Base-by-base conservation (phyloP, 2,329 filamentous ascomycete species). In the Fusarium sp. region DNA sequence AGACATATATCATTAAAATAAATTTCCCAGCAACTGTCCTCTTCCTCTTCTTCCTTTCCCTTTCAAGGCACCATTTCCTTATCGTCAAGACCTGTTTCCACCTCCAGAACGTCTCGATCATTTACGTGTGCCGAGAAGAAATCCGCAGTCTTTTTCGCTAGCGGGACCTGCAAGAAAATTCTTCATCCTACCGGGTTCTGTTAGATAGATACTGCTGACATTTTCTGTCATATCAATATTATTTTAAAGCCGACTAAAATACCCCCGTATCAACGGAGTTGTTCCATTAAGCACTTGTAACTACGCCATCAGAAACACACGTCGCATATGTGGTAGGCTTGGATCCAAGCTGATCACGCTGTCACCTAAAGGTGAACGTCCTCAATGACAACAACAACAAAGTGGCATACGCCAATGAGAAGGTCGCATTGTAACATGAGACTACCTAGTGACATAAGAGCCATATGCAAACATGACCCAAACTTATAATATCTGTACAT, bases 151-250 rank as follows among this genome's bases (percentile, higher is more conserved):
- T 93, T 93, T 95, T 97, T 95, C 95, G 95, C 95, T 98, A 98
- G 93, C 95, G 90, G 93, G 92, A 92, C 93, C 94, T 95, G 93
- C 89, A 76, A 75, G 80, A 74, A 70, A 65, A 63, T 38, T 69
- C 73, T 76, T 54, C 82, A 84, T 82, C 80, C 84, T 82, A 90
- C 94, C 93, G 92, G 93, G 88, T 90, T 91, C 92, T 88, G 94
- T 95, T 97, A 97, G 95, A 97, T 97, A 97, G 95, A 90, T 90
- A 90, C 91, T 94, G 94, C 92, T 88, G 83, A 97, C 93, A 97
- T 77, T 26, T 30, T 48, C 30, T 68, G 38, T n/a, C n/a, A 24
- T 36, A 20, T 58, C 18, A 36, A 41, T 15, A 45, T 28, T 41
- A 42, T 39, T 55, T 41, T 39, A 38, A 35, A 54, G 22, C 20